Evolutionary conservation across 1,139 yeast genomes (phyloP).

Genomic region (Meyerozyma guilliermondii): DNA sequence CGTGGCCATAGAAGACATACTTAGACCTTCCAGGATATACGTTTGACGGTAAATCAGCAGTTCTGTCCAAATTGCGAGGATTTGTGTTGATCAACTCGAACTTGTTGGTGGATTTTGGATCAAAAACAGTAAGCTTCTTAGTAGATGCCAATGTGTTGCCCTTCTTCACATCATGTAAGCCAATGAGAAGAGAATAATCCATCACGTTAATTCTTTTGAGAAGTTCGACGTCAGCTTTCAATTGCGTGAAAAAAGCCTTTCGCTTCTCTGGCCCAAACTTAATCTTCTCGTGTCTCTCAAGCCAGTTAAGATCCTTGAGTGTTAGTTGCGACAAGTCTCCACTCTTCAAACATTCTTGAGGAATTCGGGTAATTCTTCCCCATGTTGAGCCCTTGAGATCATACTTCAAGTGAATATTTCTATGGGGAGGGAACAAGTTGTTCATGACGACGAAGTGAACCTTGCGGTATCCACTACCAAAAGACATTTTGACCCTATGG

Average conservation of each 20-base stretch:
- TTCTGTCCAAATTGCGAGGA: slow-evolving; percentile 39
- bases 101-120: slow-evolving; percentile 38
- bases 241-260: slow-evolving; percentile 57
- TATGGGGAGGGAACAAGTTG: slow-evolving; percentile 91
- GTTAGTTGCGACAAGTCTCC: slow-evolving; percentile 35
- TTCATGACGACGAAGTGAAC: slow-evolving; percentile 96
- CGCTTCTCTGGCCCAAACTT: slow-evolving; percentile 70
- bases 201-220: slow-evolving; percentile 74
- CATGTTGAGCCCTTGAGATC: slow-evolving; percentile 92
- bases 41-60: slow-evolving; percentile 39
- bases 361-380: slow-evolving; percentile 61
- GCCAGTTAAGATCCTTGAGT: slow-evolving; percentile 85
- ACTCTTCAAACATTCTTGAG: slow-evolving; percentile 15
- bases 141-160: slow-evolving; percentile 37
- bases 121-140: slow-evolving; percentile 43
- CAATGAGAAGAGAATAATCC: slow-evolving; percentile 91
- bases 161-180: slow-evolving; percentile 70
- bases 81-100: slow-evolving; percentile 43
- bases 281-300: slow-evolving; percentile 57
- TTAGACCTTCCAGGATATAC: slow-evolving; percentile 48
- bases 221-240: slow-evolving; percentile 69
- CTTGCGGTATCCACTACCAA: slow-evolving; percentile 54
- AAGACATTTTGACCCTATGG: slow-evolving; percentile 84
- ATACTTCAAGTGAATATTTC: slow-evolving; percentile 79
- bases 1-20: slow-evolving; percentile 67